Evolutionary conservation across 495 filamentous ascomycete species (phyloP).

Genomic region (Penicillium turbatum): DNA sequence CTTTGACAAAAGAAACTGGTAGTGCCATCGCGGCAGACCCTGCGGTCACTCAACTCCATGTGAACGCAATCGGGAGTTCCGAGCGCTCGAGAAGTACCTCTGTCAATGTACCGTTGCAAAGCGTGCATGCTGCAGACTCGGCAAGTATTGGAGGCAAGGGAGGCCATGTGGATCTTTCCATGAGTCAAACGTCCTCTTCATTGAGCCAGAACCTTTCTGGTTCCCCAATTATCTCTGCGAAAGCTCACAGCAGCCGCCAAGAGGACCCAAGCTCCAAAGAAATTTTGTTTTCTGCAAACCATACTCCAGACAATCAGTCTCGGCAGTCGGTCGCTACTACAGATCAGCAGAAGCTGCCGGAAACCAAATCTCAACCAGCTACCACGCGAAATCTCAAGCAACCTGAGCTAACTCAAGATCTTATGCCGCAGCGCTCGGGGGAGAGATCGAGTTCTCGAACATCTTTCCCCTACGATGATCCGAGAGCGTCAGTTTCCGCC

Average conservation of each 20-base stretch:
- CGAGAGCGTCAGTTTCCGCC: conserved; percentile 32
- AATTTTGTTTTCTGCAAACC: conserved; percentile 16
- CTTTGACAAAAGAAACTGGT: conserved; percentile 46
- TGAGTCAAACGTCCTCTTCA: conserved; percentile 31
- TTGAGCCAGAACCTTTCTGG: conserved; percentile 30
- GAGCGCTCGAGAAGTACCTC: conserved; percentile 36
- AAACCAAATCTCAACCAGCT: conserved; percentile 19
- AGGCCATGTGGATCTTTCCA: conserved; percentile 22
- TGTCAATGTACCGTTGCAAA: conserved; percentile 27
- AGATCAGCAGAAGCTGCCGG: conserved; percentile 27
- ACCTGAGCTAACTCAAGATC: conserved; percentile 25
- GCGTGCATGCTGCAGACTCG: conserved; percentile 28
- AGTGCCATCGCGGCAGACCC: conserved; percentile 35
- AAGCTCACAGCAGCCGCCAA: conserved; percentile 23
- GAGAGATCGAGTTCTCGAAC: conserved; percentile 33
- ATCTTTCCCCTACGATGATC: conserved; percentile 37
- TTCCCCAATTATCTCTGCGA: conserved; percentile 33
- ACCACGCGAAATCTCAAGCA: conserved; percentile 23
- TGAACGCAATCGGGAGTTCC: conserved; percentile 48
- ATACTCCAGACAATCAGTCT: conserved; percentile 20
- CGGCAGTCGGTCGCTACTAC: conserved; percentile 19
- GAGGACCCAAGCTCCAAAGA: conserved; percentile 26
- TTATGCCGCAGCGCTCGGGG: conserved; percentile 16
- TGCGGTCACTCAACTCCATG: conserved; percentile 52
- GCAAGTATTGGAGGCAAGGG: conserved; percentile 33